Conservation (phyloP, 163 green algal genomes). For the Coccomyxa subellipsoidea region DNA sequence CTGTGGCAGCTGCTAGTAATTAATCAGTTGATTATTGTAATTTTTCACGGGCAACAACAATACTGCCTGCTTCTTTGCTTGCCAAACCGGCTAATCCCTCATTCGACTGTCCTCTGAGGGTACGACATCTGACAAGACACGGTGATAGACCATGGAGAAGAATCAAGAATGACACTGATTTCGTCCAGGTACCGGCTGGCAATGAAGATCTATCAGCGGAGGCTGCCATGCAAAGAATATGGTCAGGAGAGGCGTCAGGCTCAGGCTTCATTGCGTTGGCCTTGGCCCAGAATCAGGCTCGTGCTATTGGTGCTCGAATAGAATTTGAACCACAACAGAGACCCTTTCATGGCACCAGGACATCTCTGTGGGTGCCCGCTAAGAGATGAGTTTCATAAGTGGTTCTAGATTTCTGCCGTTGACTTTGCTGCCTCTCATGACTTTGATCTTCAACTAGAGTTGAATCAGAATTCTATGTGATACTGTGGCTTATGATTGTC, state of each 20-base stretch:
- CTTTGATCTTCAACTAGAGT: too few relatives aligned
- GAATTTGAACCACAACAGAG: not conserved
- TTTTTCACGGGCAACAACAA: too few relatives aligned
- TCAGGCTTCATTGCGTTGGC: not conserved
- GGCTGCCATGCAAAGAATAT: not conserved
- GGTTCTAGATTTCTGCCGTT: not conserved
- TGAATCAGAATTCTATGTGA: constrained; percentile 12
- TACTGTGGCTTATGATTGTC: not conserved
- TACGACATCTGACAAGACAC: not conserved
- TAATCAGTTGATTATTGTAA: too few relatives aligned
- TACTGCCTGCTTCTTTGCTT: too few relatives aligned
- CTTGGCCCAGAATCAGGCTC: not conserved
- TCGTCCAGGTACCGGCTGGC: not conserved
- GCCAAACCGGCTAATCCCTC: too few relatives aligned
- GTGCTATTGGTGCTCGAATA: not conserved
- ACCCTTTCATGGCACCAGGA: not conserved
- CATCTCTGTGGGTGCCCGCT: not conserved
- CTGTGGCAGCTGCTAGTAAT: too few relatives aligned
- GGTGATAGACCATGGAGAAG: not conserved
- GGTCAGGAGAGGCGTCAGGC: not conserved
- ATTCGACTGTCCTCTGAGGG: too few relatives aligned
- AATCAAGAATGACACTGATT: not conserved
- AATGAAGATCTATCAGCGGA: not conserved
- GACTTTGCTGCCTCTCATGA: not conserved
- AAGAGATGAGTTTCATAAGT: not conserved